phyloP scores from a whole-genome alignment of 305 asterid species.

The Salvia sclarea region DNA sequence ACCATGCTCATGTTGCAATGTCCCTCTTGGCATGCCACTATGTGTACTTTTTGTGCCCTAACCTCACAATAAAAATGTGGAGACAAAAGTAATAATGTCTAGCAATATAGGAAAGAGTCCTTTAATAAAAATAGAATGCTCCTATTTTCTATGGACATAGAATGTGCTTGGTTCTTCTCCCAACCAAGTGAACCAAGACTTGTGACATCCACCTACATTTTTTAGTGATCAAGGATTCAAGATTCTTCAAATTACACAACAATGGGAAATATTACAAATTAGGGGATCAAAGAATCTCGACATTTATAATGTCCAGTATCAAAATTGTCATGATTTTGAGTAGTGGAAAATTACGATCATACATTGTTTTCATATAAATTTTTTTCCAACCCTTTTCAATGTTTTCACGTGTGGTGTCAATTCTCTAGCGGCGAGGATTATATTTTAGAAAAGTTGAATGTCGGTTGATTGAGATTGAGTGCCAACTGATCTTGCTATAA shows the following conservation, averaged over 20 bases:
- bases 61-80: conserved; percentile 10
- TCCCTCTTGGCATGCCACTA: conserved; percentile 32
- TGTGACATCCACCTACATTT: conserved; percentile 22
- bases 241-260: background rate
- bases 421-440: background rate
- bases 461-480: background rate
- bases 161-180: background rate
- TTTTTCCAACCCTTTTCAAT: too few relatives aligned
- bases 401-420: background rate
- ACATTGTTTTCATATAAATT: background rate
- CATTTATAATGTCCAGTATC: background rate
- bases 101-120: conserved; percentile 30
- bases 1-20: conserved; percentile 28
- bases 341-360: background rate
- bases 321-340: background rate
- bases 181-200: conserved; percentile 6
- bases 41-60: conserved; percentile 20
- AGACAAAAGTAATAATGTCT: conserved; percentile 11
- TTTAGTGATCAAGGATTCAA: background rate
- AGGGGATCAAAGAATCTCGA: background rate
- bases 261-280: background rate
- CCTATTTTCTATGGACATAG: background rate
- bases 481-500: too few relatives aligned
- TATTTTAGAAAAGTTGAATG: background rate
- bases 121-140: conserved; percentile 11